A percentile compares a stretch with the other conserved stretches of the same genome.
Evolutionary conservation across 2,329 filamentous ascomycete species (phyloP).

Genomic region (Calycina marina): DNA sequence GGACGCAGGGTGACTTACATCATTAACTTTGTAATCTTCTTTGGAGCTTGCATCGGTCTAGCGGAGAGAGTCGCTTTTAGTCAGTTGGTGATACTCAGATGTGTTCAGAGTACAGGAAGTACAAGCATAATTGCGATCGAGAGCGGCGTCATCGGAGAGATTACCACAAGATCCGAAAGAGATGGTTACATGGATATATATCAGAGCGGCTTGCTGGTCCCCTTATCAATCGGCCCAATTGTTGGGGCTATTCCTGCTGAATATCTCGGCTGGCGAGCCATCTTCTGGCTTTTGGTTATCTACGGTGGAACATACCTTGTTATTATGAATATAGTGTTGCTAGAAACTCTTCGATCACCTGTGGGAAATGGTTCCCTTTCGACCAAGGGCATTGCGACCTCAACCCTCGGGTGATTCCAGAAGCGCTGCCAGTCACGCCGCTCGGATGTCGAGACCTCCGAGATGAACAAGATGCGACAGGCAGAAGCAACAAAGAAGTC

Average conservation of each 20-base stretch:
- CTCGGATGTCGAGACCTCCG: slow-evolving; percentile 2
- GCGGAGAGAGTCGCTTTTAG: slow-evolving; percentile 33
- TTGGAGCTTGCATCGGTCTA: slow-evolving; percentile 39
- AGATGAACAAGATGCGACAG: slow-evolving; percentile 1
- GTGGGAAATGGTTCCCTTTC: slow-evolving; percentile 25
- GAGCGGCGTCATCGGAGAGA: slow-evolving; percentile 46
- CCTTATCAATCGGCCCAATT: slow-evolving; percentile 30
- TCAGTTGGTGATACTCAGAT: slow-evolving; percentile 37
- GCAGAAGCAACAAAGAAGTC: slow-evolving; percentile 6
- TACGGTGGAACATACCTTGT: slow-evolving; percentile 25
- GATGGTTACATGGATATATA: slow-evolving; percentile 54
- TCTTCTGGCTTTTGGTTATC: slow-evolving; percentile 39
- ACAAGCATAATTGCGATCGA: slow-evolving; percentile 45
- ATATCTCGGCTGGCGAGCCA: slow-evolving; percentile 31
- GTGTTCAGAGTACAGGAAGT: slow-evolving; percentile 43
- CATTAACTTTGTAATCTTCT: slow-evolving; percentile 35
- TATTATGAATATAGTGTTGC: slow-evolving; percentile 25
- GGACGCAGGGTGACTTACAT: slow-evolving; percentile 40
- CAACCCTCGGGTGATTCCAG: slow-evolving; percentile 7
- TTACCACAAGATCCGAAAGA: slow-evolving; percentile 43
- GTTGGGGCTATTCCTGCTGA: slow-evolving; percentile 31
- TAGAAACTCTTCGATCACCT: slow-evolving; percentile 28
- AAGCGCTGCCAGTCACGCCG: slow-evolving; percentile 4
- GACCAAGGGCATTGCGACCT: slow-evolving; percentile 7
- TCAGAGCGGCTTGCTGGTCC: slow-evolving; percentile 22